These are phyloP conservation scores for Hirsutella minnesotensis DNA, from an alignment of 2,329 filamentous ascomycete genomes.

Conservation along the genomic window DNA sequence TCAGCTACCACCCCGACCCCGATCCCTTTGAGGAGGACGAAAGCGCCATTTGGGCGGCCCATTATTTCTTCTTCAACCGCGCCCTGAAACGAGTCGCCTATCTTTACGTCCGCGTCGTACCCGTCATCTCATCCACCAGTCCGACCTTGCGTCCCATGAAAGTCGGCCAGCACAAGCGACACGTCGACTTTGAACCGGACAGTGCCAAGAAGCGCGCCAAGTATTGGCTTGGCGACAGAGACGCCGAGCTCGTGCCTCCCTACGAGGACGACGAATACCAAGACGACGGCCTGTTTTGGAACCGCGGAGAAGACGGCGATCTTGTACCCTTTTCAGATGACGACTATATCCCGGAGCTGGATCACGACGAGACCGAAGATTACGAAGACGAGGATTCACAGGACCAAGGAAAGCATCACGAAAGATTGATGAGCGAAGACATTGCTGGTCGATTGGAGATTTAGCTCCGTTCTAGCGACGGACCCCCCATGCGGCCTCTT, in stretches of 20 bases:
- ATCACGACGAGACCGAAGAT: conserved; percentile 27
- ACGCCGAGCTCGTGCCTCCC: conserved; percentile 33
- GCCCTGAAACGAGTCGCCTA: conserved; percentile 86
- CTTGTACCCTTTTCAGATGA: conserved; percentile 41
- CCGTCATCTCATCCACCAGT: conserved; percentile 54
- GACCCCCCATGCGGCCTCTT: no score
- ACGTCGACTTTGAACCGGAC: conserved; percentile 19
- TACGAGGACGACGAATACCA: conserved; percentile 36
- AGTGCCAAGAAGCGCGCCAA: conserved; percentile 57
- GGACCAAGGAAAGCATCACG: conserved; percentile 26
- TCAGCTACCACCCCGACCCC: conserved; percentile 78
- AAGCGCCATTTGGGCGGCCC: conserved; percentile 84
- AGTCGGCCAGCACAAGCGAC: conserved; percentile 14
- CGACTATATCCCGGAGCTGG: conserved; percentile 32
- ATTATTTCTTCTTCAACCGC: conserved; percentile 98
- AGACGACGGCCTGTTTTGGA: conserved; percentile 42
- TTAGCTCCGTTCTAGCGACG: conserved; percentile 15
- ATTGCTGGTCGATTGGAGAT: conserved; percentile 52
- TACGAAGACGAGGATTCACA: conserved; percentile 33
- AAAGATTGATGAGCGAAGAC: conserved; percentile 45
- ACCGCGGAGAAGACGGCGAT: conserved; percentile 46
- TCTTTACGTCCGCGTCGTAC: conserved; percentile 82
- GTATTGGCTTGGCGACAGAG: conserved; percentile 73
- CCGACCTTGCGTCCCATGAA: conserved; percentile 31
- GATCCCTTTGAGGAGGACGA: conserved; percentile 89